Evolutionary conservation across 2,329 filamentous ascomycete species (phyloP).

Genomic region (Ophiostoma fasciatum): DNA sequence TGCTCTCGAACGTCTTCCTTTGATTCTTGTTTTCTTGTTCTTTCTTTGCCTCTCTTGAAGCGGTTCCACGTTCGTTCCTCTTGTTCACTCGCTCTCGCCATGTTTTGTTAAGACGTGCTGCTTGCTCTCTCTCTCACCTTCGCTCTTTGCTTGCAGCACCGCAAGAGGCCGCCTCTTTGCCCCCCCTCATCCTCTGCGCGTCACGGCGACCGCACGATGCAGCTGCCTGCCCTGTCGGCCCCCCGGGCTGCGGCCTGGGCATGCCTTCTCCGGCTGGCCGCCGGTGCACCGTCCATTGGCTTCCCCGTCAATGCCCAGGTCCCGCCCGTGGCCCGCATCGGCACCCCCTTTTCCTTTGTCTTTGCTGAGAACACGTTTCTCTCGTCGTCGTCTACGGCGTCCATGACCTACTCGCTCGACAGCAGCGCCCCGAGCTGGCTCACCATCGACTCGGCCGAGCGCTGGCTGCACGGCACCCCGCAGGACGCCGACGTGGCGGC

Average conservation of each 20-base stretch:
- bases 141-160: too few species aligned
- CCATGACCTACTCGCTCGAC: constrained; percentile 51
- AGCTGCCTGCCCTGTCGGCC: constrained; percentile 4
- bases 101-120: neutral
- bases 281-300: constrained; percentile 27
- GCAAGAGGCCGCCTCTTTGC: too few species aligned
- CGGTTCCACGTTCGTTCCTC: neutral
- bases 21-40: neutral
- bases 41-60: neutral
- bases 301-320: constrained; percentile 80
- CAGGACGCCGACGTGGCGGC: constrained; percentile 30
- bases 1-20: too few species aligned
- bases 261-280: constrained; percentile 7
- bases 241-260: constrained; percentile 7
- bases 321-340: constrained; percentile 60
- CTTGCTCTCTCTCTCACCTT: neutral
- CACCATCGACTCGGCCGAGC: constrained; percentile 46
- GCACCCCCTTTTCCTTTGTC: constrained; percentile 51
- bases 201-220: constrained; percentile 1
- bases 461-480: constrained; percentile 60
- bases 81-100: neutral
- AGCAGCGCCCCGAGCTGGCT: constrained; percentile 58
- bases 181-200: neutral
- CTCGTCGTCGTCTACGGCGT: constrained; percentile 27
- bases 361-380: constrained; percentile 64